Conservation (phyloP, 768 basidiomycete genomes). For the Hortiboletus flavorubellus region DNA sequence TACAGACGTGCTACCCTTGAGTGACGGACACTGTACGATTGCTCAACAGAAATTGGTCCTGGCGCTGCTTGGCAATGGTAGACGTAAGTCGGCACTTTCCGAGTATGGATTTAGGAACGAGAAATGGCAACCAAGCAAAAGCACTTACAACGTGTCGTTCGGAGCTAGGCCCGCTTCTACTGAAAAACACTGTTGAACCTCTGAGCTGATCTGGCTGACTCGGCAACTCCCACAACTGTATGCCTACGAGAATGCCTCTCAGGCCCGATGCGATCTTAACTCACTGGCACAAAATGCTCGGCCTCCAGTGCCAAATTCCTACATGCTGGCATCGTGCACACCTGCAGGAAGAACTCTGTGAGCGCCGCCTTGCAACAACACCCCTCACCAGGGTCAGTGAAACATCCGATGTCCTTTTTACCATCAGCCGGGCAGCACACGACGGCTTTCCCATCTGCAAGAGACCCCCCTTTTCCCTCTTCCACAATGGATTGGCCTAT, state of each 20-base stretch:
- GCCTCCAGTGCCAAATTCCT: conserved; percentile 8
- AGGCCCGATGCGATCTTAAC: conserved; percentile 4
- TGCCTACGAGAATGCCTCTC: conserved; percentile 2
- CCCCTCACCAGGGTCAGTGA: conserved; percentile 9
- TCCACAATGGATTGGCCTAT: conserved; percentile 8
- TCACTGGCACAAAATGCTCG: conserved; percentile 9
- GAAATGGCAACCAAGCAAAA: no score
- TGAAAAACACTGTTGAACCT: neutral
- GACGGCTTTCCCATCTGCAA: conserved; percentile 11
- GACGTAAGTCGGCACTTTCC: no score
- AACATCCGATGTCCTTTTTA: conserved; percentile 13
- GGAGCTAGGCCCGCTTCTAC: neutral
- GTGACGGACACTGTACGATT: no score
- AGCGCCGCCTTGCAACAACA: conserved; percentile 11
- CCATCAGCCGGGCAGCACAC: conserved; percentile 11
- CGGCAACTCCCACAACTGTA: neutral
- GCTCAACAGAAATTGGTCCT: no score
- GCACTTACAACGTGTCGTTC: no score
- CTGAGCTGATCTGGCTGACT: neutral
- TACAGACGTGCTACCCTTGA: no score
- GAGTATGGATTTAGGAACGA: no score
- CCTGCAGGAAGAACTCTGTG: conserved; percentile 7
- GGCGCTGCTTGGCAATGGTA: no score
- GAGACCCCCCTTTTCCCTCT: conserved; percentile 10
- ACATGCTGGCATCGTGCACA: conserved; percentile 4